Conservation (phyloP, 768 basidiomycete species). For the Glaciozyma antarctica region DNA sequence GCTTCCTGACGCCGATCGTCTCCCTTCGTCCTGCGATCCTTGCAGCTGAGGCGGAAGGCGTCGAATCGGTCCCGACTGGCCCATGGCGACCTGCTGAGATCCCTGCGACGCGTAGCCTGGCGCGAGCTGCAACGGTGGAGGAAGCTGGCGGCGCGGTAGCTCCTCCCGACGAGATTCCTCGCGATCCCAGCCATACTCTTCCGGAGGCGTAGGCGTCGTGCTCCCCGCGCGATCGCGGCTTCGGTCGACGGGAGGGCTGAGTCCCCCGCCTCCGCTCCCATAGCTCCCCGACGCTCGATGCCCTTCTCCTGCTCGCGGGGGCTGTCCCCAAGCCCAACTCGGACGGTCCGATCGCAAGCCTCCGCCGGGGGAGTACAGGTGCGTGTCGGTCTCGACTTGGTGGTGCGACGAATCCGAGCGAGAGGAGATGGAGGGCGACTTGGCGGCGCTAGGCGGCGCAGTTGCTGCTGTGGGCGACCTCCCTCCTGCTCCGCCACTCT, state of each 20-base stretch:
- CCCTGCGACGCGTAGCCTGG: conserved; percentile 7
- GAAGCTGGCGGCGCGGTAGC: no score
- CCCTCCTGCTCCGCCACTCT: no score
- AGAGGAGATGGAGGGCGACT: no score
- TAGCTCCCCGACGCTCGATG: neutral
- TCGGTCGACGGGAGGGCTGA: conserved; percentile 12
- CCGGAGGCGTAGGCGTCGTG: neutral
- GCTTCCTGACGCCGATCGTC: conserved; percentile 8
- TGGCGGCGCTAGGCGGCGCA: no score
- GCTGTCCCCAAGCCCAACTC: conserved; percentile 6
- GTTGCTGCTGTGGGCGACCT: no score
- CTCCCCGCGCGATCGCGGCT: neutral
- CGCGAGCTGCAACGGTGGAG: neutral
- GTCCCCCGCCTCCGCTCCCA: neutral
- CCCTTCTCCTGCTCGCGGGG: conserved; percentile 2
- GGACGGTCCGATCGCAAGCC: neutral
- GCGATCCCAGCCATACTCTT: neutral
- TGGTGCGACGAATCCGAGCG: no score
- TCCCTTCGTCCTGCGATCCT: neutral
- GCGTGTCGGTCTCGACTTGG: no score
- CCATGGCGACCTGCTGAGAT: conserved; percentile 12
- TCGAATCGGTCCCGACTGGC: conserved; percentile 14
- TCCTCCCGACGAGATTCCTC: conserved; percentile 6
- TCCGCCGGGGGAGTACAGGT: no score
- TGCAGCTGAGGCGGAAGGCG: conserved; percentile 18